A percentile compares a stretch with the other conserved stretches of the same genome.
These are phyloP conservation scores for Aureobasidium sp. DNA, from an alignment of 2,329 filamentous ascomycete genomes.

Conservation along the genomic window DNA sequence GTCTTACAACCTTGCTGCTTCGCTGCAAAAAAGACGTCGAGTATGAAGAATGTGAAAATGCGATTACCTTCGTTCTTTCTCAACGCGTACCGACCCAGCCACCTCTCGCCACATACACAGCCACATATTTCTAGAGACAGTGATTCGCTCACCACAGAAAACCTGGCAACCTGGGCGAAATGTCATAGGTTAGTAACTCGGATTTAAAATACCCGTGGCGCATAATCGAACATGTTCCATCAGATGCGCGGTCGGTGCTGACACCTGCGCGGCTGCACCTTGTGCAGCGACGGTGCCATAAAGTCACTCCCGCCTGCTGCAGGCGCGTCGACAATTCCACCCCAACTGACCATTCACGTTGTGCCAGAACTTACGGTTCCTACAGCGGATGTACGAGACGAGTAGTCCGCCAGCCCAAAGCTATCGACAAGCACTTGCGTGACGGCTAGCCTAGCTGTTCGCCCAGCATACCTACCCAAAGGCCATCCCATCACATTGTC, in stretches of 20 bases:
- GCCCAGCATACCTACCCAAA: background rate
- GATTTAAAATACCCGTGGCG: background rate
- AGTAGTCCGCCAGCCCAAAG: background rate
- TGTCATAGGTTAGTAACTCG: slow-evolving; percentile 5
- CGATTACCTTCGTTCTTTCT: background rate
- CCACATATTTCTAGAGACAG: background rate
- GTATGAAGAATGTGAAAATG: background rate
- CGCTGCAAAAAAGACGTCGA: background rate
- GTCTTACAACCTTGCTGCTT: background rate
- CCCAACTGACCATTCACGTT: slow-evolving; percentile 3
- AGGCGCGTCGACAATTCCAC: background rate
- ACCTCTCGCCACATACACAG: slow-evolving; percentile 10
- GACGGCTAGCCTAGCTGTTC: background rate
- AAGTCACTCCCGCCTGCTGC: slow-evolving; percentile 6
- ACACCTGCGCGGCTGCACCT: background rate
- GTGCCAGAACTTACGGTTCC: background rate
- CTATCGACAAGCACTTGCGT: background rate
- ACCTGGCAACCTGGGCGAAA: background rate
- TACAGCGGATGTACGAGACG: slow-evolving; percentile 8
- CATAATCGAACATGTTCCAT: slow-evolving; percentile 12
- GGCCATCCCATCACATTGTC: background rate
- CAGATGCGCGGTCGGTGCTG: background rate
- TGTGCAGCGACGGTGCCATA: slow-evolving; percentile 10
- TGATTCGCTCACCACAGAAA: background rate
- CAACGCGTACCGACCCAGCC: background rate